These are phyloP conservation scores for Arthrobotrys conoides DNA, from an alignment of 2,329 filamentous ascomycete genomes.

Conservation along the genomic window DNA sequence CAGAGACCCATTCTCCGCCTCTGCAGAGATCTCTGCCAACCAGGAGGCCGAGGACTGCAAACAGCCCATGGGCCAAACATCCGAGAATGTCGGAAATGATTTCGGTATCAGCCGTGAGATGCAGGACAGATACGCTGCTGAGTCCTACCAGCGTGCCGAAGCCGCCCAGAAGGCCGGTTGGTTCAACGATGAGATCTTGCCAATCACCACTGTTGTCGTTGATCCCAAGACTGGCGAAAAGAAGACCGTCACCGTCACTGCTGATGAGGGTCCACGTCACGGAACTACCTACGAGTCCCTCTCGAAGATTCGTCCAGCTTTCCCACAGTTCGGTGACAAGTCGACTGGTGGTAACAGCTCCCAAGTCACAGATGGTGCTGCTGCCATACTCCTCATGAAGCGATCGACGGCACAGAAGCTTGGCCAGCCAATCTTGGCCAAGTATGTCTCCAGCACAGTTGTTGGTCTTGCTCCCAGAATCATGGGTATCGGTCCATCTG, in stretches of 20 bases:
- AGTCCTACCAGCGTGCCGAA: conserved; percentile 90
- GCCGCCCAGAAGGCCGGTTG: conserved; percentile 88
- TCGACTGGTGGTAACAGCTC: conserved; percentile 94
- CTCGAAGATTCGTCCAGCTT: conserved; percentile 87
- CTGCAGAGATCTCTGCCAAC: conserved; percentile 78
- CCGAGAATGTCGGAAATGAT: conserved; percentile 93
- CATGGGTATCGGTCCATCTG: conserved; percentile 91
- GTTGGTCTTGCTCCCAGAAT: conserved; percentile 91
- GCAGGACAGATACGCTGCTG: conserved; percentile 88
- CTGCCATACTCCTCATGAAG: conserved; percentile 93
- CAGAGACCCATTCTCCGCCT: conserved; percentile 78
- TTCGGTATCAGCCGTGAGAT: conserved; percentile 84
- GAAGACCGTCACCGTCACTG: conserved; percentile 82
- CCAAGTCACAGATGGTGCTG: conserved; percentile 94
- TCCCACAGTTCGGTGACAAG: conserved; percentile 87
- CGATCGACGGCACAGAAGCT: conserved; percentile 88
- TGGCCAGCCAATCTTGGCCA: conserved; percentile 91
- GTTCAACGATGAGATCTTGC: conserved; percentile 94
- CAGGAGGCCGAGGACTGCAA: conserved; percentile 88
- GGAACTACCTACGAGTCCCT: conserved; percentile 89
- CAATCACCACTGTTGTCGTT: conserved; percentile 85
- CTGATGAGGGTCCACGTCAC: conserved; percentile 90
- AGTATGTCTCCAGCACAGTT: conserved; percentile 92
- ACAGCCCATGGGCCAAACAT: conserved; percentile 98
- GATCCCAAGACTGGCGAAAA: conserved; percentile 84